Evolutionary conservation across 805 yeast species (phyloP).

Genomic region (Ogataea minuta): DNA sequence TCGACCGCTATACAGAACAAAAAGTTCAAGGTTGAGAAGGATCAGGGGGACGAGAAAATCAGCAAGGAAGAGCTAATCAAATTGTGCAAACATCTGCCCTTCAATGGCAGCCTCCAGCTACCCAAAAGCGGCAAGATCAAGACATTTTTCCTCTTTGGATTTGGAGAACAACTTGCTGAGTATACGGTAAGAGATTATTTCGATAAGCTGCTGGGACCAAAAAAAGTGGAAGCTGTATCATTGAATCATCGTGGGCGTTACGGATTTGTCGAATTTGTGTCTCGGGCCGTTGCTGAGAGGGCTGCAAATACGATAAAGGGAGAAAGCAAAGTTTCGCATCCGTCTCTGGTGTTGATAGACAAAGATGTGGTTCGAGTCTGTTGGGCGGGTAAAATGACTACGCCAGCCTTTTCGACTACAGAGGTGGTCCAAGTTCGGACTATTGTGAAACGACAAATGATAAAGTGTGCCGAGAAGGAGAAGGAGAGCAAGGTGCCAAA

Average conservation of each 20-base stretch:
- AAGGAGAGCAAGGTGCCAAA: slow-evolving; percentile 1
- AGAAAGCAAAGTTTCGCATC: not conserved
- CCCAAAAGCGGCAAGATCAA: slow-evolving; percentile 43
- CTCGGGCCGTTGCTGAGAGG: slow-evolving; percentile 51
- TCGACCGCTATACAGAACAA: slow-evolving; percentile 5
- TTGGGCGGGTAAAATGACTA: slow-evolving; percentile 49
- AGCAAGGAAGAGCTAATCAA: slow-evolving; percentile 48
- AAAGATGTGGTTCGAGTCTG: slow-evolving; percentile 48
- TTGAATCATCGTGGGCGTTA: slow-evolving; percentile 58
- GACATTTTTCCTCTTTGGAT: slow-evolving; percentile 74
- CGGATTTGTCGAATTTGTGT: slow-evolving; percentile 59
- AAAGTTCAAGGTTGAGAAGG: slow-evolving; percentile 14
- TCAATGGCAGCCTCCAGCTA: slow-evolving; percentile 52
- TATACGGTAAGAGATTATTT: slow-evolving; percentile 54
- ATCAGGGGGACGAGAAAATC: slow-evolving; percentile 16
- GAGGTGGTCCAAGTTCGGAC: slow-evolving; percentile 49
- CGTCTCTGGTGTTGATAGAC: slow-evolving; percentile 35
- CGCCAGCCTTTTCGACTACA: slow-evolving; percentile 39
- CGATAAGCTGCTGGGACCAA: slow-evolving; percentile 27
- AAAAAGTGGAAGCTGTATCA: slow-evolving; percentile 42
- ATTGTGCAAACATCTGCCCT: slow-evolving; percentile 61
- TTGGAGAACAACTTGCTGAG: slow-evolving; percentile 64
- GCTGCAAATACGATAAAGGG: slow-evolving; percentile 27
- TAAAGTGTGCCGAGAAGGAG: slow-evolving; percentile 48
- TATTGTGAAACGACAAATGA: slow-evolving; percentile 53